Evolutionary conservation across 257 asterid genomes (phyloP).

Genomic region (Echites panduratus): DNA sequence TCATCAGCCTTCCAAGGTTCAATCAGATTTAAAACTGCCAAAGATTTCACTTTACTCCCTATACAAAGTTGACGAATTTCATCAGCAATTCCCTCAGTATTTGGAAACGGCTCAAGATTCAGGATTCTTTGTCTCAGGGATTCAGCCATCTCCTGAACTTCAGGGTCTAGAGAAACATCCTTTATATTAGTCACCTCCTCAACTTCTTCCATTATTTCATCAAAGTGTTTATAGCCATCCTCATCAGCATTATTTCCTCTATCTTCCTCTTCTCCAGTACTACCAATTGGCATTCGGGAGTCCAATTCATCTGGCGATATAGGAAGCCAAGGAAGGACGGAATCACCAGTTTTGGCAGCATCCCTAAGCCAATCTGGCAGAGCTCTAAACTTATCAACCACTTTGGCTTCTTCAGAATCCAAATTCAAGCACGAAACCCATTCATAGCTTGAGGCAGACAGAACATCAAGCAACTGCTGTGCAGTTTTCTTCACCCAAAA

Average conservation of each 20-base stretch:
- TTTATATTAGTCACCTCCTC: slow-evolving; percentile 23
- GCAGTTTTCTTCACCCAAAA: slow-evolving; percentile 81
- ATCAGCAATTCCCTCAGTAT: slow-evolving; percentile 37
- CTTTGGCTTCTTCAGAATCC: slow-evolving; percentile 51
- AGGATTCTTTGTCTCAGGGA: slow-evolving; percentile 30
- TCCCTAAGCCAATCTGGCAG: slow-evolving; percentile 57
- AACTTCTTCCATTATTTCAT: slow-evolving; percentile 33
- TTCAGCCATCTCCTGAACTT: slow-evolving; percentile 33
- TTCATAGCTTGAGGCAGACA: slow-evolving; percentile 43
- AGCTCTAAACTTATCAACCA: slow-evolving; percentile 41
- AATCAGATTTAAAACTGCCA: slow-evolving; percentile 37
- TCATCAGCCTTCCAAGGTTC: slow-evolving; percentile 76
- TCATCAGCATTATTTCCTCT: slow-evolving; percentile 22
- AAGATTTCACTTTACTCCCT: slow-evolving; percentile 21
- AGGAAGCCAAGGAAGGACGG: slow-evolving; percentile 69
- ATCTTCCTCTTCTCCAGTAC: slow-evolving; percentile 30
- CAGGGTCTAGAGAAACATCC: slow-evolving; percentile 27
- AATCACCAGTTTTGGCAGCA: slow-evolving; percentile 29
- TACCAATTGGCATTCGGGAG: slow-evolving; percentile 20
- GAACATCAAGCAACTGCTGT: slow-evolving; percentile 51
- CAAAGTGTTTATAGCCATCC: slow-evolving; percentile 22
- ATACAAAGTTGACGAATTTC: slow-evolving; percentile 44
- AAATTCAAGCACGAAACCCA: slow-evolving; percentile 53
- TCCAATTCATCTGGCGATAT: slow-evolving; percentile 30
- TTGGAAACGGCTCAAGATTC: slow-evolving; percentile 31